phyloP scores from a whole-genome alignment of 2,329 filamentous ascomycete species.

The Fusarium equiseti region DNA sequence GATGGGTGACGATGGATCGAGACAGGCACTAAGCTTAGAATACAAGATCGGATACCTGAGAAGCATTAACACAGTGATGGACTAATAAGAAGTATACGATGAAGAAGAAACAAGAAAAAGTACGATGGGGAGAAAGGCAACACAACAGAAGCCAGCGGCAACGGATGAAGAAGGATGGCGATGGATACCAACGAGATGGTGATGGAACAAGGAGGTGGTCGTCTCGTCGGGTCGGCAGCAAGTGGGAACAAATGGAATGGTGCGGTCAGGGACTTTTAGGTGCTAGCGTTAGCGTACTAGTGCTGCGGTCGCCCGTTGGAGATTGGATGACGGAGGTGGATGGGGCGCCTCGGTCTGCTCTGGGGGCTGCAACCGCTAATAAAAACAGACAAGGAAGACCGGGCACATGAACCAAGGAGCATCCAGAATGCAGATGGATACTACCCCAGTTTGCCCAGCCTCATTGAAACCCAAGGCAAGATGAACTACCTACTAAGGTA shows the following conservation, averaged over 20 bases:
- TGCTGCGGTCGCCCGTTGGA: conserved; percentile 28
- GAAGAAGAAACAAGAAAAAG: conserved; percentile 18
- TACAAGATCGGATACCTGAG: conserved; percentile 24
- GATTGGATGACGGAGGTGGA: conserved; percentile 41
- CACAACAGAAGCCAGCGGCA: conserved; percentile 11
- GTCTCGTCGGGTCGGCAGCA: conserved; percentile 24
- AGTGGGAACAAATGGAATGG: conserved; percentile 33
- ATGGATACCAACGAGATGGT: conserved; percentile 26
- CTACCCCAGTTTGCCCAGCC: conserved; percentile 33
- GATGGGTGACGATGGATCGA: conserved; percentile 26
- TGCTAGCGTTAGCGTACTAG: conserved; percentile 13
- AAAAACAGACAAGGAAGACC: conserved; percentile 21
- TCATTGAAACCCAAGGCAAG: conserved; percentile 17
- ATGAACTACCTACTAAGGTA: neutral
- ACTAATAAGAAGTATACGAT: conserved; percentile 25
- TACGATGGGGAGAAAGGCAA: conserved; percentile 8
- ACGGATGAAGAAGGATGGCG: conserved; percentile 5
- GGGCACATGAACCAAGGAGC: conserved; percentile 17
- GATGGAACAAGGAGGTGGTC: conserved; percentile 41
- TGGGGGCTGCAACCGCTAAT: conserved; percentile 11
- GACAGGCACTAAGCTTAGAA: conserved; percentile 30
- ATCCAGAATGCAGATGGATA: neutral
- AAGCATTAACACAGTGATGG: conserved; percentile 9
- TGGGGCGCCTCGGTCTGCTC: conserved; percentile 21
- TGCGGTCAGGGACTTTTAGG: conserved; percentile 46